Base-by-base conservation (phyloP, 345 rosid genomes). In the Eucalyptus albens region DNA sequence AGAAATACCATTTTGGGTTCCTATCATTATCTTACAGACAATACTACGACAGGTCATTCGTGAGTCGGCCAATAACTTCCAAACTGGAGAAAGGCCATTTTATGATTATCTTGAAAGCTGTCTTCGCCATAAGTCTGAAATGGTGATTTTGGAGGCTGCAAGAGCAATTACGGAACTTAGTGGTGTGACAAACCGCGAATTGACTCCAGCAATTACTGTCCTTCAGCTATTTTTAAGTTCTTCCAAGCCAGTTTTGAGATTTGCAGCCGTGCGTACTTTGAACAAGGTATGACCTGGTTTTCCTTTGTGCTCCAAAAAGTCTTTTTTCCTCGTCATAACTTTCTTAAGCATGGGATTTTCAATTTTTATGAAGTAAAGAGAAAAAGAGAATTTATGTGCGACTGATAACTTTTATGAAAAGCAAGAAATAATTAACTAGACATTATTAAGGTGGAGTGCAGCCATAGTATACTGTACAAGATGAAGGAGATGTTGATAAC, bases 101-200 rank as follows among this genome's bases (percentile, higher is more conserved):
- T 97, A 95, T 94, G 99, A 97, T 86, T 97, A 95, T 94, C 95
- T 97, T 90, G 99, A 97, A 94, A 93, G 98, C 90, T 97, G 99
- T 92, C 94, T 97, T 88, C 99, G 99, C 92, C 99, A 97, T 87
- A 97, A 97, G 92, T 97, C 99, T 62, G 99, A 97, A 95, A 97
- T 97, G 99, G 99, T 97, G 89, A 96, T 97, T 89, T 96, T 97
- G 92, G 99, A 97, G 95, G 98, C 99, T 90, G 99, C 99, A 89
- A 96, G 99, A 92, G 99, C 99, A n/a, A 97, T 97, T 90, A 97
- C 99, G 9, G 99, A 95, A 95, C 98, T 97, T 90, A 95, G 92
- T 94, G 98, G 97, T 60, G 99, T 97, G 90, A 95, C 99, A 89
- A 96, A 93, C 95, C 93, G 97, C 89, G 99, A 97, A 93, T 87